phyloP scores from a whole-genome alignment of 257 asterid genomes.

The Solanum bukasovii region DNA sequence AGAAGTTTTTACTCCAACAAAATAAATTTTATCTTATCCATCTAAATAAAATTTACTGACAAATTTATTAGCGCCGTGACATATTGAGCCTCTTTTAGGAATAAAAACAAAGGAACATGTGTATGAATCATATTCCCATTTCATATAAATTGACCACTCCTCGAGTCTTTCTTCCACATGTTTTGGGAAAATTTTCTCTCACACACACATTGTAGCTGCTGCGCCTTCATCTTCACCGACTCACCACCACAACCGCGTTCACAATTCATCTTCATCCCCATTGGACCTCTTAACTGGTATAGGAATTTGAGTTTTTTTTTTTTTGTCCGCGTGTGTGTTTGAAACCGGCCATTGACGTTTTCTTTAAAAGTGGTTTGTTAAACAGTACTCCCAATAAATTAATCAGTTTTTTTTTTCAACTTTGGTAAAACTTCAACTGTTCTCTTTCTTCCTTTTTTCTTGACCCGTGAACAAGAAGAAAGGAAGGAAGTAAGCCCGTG shows the following conservation, averaged over 20 bases:
- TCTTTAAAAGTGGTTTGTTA: background rate
- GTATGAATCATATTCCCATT: background rate
- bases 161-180: too few relatives aligned
- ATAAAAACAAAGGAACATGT: background rate
- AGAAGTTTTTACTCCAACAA: too few relatives aligned
- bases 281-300: background rate
- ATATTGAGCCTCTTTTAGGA: background rate
- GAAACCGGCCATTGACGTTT: background rate
- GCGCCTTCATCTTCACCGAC: background rate
- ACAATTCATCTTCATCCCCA: background rate
- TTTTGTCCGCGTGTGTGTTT: background rate
- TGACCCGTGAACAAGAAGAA: slow-evolving; percentile 15
- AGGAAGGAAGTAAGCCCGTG: slow-evolving; percentile 2
- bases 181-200: background rate
- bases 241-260: background rate
- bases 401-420: background rate
- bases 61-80: accelerated
- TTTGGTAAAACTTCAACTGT: background rate
- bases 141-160: background rate
- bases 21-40: background rate
- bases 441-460: background rate
- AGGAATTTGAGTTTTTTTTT: background rate
- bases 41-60: background rate
- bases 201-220: background rate
- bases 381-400: background rate